Conservation (phyloP, 345 rosid genomes). For the Dipteronia dyeriana region DNA sequence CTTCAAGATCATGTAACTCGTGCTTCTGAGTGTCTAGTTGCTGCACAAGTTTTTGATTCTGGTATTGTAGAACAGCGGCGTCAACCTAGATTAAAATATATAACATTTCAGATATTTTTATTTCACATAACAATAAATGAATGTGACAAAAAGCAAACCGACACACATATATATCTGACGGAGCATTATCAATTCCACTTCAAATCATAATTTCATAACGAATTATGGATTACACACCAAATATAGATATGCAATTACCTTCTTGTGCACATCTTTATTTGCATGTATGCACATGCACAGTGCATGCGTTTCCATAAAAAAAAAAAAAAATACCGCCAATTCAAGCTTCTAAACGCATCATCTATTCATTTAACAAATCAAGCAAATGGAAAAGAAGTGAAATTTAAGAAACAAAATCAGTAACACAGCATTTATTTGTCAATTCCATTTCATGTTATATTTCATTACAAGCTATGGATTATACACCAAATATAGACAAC, state of each 20-base stretch:
- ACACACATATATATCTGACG: background rate
- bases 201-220: background rate
- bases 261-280: background rate
- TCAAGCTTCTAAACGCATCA: background rate
- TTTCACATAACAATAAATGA: background rate
- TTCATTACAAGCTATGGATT: background rate
- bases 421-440: background rate
- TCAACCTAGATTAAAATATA: constrained; percentile 53
- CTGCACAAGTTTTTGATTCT: constrained; percentile 86
- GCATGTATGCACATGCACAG: background rate
- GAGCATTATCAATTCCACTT: background rate
- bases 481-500: background rate
- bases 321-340: background rate
- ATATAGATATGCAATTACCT: background rate
- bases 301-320: background rate
- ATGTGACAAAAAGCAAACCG: background rate
- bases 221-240: background rate
- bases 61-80: constrained; percentile 70
- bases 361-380: background rate
- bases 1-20: constrained; percentile 63
- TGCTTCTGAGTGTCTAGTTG: constrained; percentile 75
- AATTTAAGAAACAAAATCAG: background rate
- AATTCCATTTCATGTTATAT: background rate
- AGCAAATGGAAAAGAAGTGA: background rate
- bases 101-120: background rate